These are phyloP conservation scores for Colletotrichum sp. DNA, from an alignment of 2,329 filamentous ascomycete genomes.

Conservation along the genomic window DNA sequence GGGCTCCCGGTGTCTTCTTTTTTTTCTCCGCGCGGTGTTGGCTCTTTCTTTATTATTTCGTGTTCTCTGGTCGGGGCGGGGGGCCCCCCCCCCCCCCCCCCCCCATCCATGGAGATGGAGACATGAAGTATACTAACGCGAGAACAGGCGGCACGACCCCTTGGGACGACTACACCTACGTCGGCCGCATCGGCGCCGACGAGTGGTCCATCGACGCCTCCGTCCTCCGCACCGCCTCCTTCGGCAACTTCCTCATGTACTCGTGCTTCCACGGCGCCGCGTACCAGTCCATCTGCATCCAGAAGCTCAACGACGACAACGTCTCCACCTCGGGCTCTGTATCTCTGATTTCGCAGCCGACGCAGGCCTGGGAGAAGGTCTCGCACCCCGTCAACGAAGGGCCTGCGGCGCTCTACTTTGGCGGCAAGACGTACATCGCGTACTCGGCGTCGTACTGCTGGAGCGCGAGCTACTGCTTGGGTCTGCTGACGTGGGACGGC, in stretches of 20 bases:
- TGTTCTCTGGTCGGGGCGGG: too few relatives aligned
- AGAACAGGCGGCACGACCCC: conserved; percentile 51
- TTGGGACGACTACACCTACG: conserved; percentile 56
- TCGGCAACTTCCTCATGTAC: conserved; percentile 58
- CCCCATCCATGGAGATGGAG: background rate
- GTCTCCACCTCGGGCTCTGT: conserved; percentile 46
- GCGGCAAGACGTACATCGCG: conserved; percentile 55
- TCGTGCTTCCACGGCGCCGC: conserved; percentile 53
- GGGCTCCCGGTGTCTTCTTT: too few relatives aligned
- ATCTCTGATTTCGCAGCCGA: conserved; percentile 55
- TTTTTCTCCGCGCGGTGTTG: too few relatives aligned
- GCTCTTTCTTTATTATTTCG: too few relatives aligned
- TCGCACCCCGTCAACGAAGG: conserved; percentile 60
- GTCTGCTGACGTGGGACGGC: conserved; percentile 58
- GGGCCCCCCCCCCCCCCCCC: too few relatives aligned
- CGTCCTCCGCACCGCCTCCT: conserved; percentile 50
- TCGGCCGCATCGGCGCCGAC: conserved; percentile 48
- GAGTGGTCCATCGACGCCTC: conserved; percentile 61
- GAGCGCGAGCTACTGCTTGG: conserved; percentile 59
- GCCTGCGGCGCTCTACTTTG: conserved; percentile 56
- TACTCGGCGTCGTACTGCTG: conserved; percentile 64
- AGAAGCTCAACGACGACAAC: conserved; percentile 43
- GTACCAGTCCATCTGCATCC: conserved; percentile 42
- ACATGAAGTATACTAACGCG: background rate
- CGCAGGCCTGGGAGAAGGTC: conserved; percentile 54